These are phyloP conservation scores for Phytophthora sojae DNA, from an alignment of 352 stramenopile species.

Conservation along the genomic window DNA sequence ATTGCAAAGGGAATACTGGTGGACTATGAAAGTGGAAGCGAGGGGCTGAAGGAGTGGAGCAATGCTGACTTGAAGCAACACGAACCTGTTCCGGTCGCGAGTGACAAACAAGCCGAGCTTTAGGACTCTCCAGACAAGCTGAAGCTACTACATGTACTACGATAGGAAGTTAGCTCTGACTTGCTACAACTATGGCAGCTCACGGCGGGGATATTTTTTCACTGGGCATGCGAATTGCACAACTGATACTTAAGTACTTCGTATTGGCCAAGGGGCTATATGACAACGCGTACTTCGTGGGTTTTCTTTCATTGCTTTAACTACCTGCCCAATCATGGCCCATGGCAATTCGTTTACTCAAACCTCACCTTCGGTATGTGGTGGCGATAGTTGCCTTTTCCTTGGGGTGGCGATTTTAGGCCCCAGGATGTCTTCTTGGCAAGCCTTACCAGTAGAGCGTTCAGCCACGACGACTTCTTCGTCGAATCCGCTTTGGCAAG, in stretches of 20 bases:
- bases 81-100: conserved; percentile 1
- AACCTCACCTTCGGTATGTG: not conserved
- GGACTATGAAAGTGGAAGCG: conserved; percentile 60
- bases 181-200: too few species aligned
- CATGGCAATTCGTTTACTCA: not conserved
- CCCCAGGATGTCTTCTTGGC: not conserved
- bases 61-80: conserved; percentile 55
- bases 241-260: too few species aligned
- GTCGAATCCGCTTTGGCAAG: not conserved
- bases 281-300: not conserved
- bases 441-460: not conserved
- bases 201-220: too few species aligned
- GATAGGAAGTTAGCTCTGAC: not conserved
- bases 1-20: conserved; percentile 70
- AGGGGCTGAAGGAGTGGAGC: conserved; percentile 55
- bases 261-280: too few species aligned
- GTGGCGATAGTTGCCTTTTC: not conserved
- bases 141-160: not conserved
- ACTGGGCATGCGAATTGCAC: not conserved
- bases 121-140: conserved; percentile 1
- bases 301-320: too few species aligned
- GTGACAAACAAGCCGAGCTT: conserved; percentile 26
- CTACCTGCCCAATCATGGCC: too few species aligned
- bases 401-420: not conserved
- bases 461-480: not conserved